Conservation (phyloP, 2,329 filamentous ascomycete species). For the Ophiostoma novo-ulmi region DNA sequence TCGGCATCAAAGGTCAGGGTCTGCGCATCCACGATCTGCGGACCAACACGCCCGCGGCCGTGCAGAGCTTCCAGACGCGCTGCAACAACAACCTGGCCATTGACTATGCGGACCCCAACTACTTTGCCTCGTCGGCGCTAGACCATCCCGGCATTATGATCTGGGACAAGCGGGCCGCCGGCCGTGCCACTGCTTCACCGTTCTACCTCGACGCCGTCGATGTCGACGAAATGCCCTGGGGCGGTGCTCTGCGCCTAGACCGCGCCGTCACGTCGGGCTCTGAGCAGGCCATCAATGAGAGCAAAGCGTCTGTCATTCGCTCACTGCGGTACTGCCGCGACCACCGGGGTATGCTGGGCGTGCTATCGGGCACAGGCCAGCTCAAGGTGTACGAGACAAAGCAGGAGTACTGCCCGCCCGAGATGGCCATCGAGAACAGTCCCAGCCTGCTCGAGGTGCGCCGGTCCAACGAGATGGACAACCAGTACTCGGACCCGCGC, state of each 20-base stretch:
- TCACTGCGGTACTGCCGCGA: constrained; percentile 60
- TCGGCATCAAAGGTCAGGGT: constrained; percentile 69
- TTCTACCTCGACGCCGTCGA: constrained; percentile 55
- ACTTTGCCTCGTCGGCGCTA: constrained; percentile 74
- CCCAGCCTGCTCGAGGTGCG: constrained; percentile 57
- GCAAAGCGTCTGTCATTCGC: constrained; percentile 57
- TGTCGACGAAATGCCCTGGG: constrained; percentile 58
- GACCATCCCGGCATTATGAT: constrained; percentile 70
- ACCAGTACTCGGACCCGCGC: constrained; percentile 48
- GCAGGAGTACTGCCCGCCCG: constrained; percentile 46
- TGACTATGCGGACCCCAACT: constrained; percentile 74
- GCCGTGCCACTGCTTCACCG: constrained; percentile 48
- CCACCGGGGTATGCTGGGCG: constrained; percentile 55
- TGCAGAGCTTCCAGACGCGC: constrained; percentile 57
- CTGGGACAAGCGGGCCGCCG: constrained; percentile 68
- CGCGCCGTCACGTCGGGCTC: constrained; percentile 52
- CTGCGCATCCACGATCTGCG: constrained; percentile 73
- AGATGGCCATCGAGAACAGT: constrained; percentile 41
- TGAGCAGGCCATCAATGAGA: constrained; percentile 46
- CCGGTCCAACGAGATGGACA: constrained; percentile 58
- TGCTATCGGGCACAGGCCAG: constrained; percentile 59
- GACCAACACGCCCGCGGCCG: constrained; percentile 22
- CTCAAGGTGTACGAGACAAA: constrained; percentile 57
- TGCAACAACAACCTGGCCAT: constrained; percentile 70
- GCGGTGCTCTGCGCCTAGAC: constrained; percentile 54